Percentiles rank a stretch among this genome's conserved stretches.
Evolutionary conservation across 495 filamentous ascomycete species (phyloP).

Genomic region (Tetracladium setigerum): DNA sequence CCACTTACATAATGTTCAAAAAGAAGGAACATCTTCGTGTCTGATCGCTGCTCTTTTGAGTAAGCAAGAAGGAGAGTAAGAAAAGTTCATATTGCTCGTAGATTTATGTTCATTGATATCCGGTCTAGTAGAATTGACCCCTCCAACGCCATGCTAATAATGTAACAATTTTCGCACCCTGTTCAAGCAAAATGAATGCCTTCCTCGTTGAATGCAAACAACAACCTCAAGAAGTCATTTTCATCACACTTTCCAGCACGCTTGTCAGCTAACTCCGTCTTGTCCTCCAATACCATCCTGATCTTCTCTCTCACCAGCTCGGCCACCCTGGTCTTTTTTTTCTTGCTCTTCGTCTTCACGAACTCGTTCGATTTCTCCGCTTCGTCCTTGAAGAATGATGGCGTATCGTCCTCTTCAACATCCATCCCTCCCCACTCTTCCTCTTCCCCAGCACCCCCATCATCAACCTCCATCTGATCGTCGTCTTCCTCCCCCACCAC

Average conservation of each 20-base stretch:
- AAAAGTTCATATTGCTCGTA: too few species aligned
- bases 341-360: constrained; percentile 45
- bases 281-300: constrained; percentile 66
- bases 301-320: constrained; percentile 77
- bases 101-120: too few species aligned
- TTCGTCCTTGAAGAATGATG: constrained; percentile 72
- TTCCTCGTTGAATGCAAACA: constrained; percentile 72
- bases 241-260: constrained; percentile 81
- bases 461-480: constrained; percentile 38
- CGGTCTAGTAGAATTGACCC: background rate
- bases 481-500: constrained; percentile 33
- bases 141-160: constrained; percentile 19
- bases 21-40: too few species aligned
- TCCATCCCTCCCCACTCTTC: constrained; percentile 46
- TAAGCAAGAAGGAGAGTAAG: too few species aligned
- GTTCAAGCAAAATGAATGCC: constrained; percentile 84
- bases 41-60: too few species aligned
- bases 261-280: constrained; percentile 71
- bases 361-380: constrained; percentile 36
- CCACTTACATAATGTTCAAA: too few species aligned
- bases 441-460: constrained; percentile 36
- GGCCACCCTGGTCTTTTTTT: constrained; percentile 67
- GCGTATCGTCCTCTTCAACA: constrained; percentile 48
- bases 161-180: background rate
- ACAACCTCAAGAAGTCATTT: constrained; percentile 68